Base-by-base conservation (phyloP, 2,329 filamentous ascomycete species). In the Microdochium paspali region DNA sequence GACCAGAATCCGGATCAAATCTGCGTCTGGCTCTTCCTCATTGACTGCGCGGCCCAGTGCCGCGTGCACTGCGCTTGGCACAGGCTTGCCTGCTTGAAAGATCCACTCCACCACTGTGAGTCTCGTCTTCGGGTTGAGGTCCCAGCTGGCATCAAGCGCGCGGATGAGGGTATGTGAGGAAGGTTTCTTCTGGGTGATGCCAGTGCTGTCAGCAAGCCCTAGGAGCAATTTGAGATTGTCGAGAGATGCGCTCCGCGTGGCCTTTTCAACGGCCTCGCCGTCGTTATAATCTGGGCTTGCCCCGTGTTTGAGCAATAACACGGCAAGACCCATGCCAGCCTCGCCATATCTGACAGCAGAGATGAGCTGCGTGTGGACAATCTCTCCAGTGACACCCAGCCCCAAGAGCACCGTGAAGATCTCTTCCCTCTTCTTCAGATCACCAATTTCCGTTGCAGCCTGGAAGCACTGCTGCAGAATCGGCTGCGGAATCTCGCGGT, bases 201-300 rank as follows among this genome's bases (percentile, higher is more conserved):
- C 64, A 13, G 67, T 58, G 35, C 23, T 18, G 10, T 66, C 64
- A 49, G 63, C 64, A 13, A 78, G 57, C 0, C 74, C 74, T 6
- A 81, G 61, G 45, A 81, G 66, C 46, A 79, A 57, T 56, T 74
- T 68, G 9, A 81, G 61, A 25, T 66, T 77, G 0, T 63, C 65
- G 32, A 77, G 59, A 49, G 72, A 74, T 0, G 73, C 74, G 49
- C 72, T 75, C 30, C 71, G 66, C 1, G 74, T 72, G 1, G 77
- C 75, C 10, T 74, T 72, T 53, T 77, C 73, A 3, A 82, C 68
- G 4, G 75, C 72, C 46, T 80, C 75, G 1, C 77, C 77, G 10
- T 70, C 66, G 20, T 73, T 73, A 56, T 73, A 73, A 54, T 82
- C 74, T 0, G 76, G 71, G 46, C 74, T 73, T 3, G 78, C 79